Conservation (phyloP, 331 rosid species). For the Rosa hybrid region DNA sequence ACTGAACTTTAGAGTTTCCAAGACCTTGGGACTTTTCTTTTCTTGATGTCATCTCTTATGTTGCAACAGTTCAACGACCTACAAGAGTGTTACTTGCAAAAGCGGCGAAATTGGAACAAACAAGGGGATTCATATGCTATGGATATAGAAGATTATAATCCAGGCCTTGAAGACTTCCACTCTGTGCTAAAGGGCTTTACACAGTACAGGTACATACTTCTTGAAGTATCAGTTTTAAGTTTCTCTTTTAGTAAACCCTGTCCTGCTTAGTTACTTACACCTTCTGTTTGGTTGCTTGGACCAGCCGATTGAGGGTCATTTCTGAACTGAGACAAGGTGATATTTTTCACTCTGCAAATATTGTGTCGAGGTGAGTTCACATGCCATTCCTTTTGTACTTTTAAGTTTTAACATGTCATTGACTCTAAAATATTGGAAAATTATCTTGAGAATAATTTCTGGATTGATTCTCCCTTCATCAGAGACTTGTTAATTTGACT, state of each 20-base stretch:
- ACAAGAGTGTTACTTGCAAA: constrained; percentile 47
- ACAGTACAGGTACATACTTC: constrained; percentile 35
- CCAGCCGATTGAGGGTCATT: constrained; percentile 45
- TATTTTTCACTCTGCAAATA: constrained; percentile 41
- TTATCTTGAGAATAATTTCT: background rate
- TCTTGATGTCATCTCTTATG: background rate
- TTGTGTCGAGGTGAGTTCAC: constrained; percentile 42
- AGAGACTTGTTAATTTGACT: background rate
- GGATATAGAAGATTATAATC: constrained; percentile 35
- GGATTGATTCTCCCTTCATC: background rate
- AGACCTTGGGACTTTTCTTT: background rate
- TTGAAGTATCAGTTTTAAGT: background rate
- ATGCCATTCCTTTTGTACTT: background rate
- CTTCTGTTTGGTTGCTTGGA: constrained; percentile 17
- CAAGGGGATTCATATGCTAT: constrained; percentile 5
- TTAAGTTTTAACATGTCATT: background rate
- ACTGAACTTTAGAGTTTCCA: background rate
- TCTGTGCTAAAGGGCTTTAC: constrained; percentile 39
- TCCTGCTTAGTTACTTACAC: background rate
- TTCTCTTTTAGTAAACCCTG: background rate
- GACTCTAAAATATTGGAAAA: background rate
- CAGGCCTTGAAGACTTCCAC: constrained; percentile 43
- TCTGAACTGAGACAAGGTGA: constrained; percentile 48
- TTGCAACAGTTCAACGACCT: constrained; percentile 36
- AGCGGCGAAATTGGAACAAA: constrained; percentile 35